phyloP scores from a whole-genome alignment of 495 filamentous ascomycete genomes.

The Neurospora discreta region DNA sequence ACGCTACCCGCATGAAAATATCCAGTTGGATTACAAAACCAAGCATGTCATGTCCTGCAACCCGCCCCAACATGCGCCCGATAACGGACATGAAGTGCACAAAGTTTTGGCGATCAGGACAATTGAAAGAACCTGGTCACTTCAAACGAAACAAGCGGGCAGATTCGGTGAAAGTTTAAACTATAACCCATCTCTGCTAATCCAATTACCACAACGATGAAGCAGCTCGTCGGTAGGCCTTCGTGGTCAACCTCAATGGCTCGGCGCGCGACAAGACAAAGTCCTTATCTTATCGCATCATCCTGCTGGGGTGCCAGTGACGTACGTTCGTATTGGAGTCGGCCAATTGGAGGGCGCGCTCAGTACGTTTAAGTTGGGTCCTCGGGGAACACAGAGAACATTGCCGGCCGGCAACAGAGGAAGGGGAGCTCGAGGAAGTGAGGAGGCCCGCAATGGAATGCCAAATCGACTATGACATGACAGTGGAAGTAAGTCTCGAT shows the following conservation, averaged over 20 bases:
- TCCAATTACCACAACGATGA: not conserved
- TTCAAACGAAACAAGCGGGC: not conserved
- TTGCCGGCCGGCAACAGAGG: not conserved
- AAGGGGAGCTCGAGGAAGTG: not conserved
- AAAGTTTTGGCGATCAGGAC: not conserved
- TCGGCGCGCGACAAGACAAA: not conserved
- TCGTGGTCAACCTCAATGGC: not conserved
- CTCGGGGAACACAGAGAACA: not conserved
- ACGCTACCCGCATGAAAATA: not conserved
- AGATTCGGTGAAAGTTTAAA: too few species aligned
- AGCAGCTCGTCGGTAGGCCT: not conserved
- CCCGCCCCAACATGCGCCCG: not conserved
- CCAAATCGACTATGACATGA: not conserved
- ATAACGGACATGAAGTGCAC: not conserved
- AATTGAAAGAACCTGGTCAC: not conserved
- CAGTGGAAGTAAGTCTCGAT: not conserved
- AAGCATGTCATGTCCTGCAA: not conserved
- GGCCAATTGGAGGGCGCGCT: not conserved
- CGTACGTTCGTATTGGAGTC: conserved; percentile 11
- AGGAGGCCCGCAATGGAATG: not conserved
- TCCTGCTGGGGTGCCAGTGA: conserved; percentile 7
- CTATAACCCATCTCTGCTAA: too few species aligned
- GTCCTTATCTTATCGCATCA: conserved; percentile 20
- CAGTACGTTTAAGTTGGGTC: not conserved
- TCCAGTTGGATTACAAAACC: not conserved